Evolutionary conservation across 352 stramenopile species (phyloP), one percentile per base, ranked within the genome.

Genomic region (Phytophthora sojae): DNA sequence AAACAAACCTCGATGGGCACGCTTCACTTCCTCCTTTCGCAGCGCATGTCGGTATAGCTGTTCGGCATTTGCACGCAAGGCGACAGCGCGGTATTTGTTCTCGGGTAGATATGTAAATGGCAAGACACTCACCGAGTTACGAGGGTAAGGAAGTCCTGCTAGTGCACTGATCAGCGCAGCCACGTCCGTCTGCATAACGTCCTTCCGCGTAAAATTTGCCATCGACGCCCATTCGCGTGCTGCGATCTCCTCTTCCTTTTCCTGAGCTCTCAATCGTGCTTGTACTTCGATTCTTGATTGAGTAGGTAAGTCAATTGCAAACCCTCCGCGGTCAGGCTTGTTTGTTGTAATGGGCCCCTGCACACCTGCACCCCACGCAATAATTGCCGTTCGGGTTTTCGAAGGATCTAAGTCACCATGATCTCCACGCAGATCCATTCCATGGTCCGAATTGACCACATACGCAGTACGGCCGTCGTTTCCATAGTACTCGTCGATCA

Each of bases 111-210:
- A 94, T 23, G 79, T 80, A 61, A 92, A 92, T n/a, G 87, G 87
- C 52, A 95, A 67, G 37, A 93, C 76, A 50, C 87, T 86, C 12
- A 93, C 85, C 44, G 89, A 96, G 65, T 96, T 96, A 42, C 88
- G 83, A 23, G 89, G 87, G 58, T 89, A 92, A 49, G 86, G 83
- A 12, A 94, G 61, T 1, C 89, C 87, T 15, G 90, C 64, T 19
- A 96, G 76, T 26, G 86, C 73, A 39, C 79, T 89, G 50, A 93
- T 71, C 21, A 96, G 73, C 21, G 89, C 75, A 21, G 89, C 89
- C 12, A 96, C 73, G 69, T 96, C 89, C n/a, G 81, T 80, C 62
- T 96, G 89, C 83, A 95, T 92, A 19, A 93, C 83, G 66, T 96
- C 89, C 23, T 85, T 89, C 30, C 89, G 89, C 47, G 71, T 75